Percentiles rank a stretch among this genome's conserved stretches.
These are phyloP conservation scores for Entonaema liquescens DNA, from an alignment of 495 filamentous ascomycete genomes.

Conservation along the genomic window DNA sequence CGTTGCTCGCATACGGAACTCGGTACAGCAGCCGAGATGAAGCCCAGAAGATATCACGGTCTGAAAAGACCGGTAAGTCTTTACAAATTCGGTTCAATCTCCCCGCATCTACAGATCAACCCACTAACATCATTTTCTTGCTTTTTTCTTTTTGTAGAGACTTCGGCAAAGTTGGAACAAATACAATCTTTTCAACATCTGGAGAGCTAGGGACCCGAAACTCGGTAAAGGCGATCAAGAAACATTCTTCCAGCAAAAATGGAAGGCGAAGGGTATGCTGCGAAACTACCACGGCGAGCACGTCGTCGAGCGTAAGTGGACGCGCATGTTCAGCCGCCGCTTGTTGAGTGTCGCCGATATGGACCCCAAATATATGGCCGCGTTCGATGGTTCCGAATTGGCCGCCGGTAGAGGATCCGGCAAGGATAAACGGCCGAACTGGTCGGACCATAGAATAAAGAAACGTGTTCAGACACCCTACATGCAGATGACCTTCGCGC, in stretches of 20 bases:
- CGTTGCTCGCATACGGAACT: slow-evolving; percentile 19
- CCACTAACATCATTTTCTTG: slow-evolving; percentile 32
- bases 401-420: slow-evolving; percentile 87
- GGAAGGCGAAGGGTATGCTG: slow-evolving; percentile 80
- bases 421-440: slow-evolving; percentile 46
- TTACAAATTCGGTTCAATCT: slow-evolving; percentile 2
- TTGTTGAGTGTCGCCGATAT: slow-evolving; percentile 85
- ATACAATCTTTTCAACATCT: slow-evolving; percentile 92
- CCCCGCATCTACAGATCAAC: neutral
- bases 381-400: slow-evolving; percentile 78
- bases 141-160: slow-evolving; percentile 60
- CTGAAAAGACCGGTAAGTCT: slow-evolving; percentile 67
- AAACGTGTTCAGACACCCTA: slow-evolving; percentile 68
- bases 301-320: slow-evolving; percentile 87
- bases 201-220: slow-evolving; percentile 47
- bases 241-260: slow-evolving; percentile 99
- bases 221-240: slow-evolving; percentile 42
- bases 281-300: slow-evolving; percentile 95
- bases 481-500: slow-evolving; percentile 91
- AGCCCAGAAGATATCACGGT: slow-evolving; percentile 68
- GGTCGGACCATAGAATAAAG: neutral
- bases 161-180: slow-evolving; percentile 97
- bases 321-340: slow-evolving; percentile 84
- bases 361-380: slow-evolving; percentile 77
- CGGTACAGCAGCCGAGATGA: slow-evolving; percentile 53